phyloP scores from a whole-genome alignment of 257 asterid species.

The Nicotiana benthamiana region DNA sequence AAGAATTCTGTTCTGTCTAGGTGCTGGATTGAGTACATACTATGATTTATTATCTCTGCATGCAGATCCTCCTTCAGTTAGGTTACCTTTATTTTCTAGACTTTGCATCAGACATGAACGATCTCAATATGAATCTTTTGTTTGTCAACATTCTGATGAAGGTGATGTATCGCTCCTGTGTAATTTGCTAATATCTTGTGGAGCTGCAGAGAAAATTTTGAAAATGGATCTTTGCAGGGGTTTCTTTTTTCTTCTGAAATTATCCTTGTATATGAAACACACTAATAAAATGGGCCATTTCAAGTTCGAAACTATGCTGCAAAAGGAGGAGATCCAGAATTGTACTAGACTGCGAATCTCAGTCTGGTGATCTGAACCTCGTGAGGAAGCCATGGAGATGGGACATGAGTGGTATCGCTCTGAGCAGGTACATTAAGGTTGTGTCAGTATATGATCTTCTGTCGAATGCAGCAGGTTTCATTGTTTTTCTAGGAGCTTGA shows the following conservation, averaged over 20 bases:
- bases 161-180: neutral
- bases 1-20: neutral
- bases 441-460: neutral
- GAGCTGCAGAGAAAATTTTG: neutral
- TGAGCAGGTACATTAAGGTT: neutral
- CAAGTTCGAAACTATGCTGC: neutral
- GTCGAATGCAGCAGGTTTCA: no score
- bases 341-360: neutral
- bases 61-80: neutral
- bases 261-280: neutral
- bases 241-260: neutral
- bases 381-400: neutral
- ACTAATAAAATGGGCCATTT: neutral
- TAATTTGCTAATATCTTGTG: neutral
- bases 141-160: neutral
- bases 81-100: neutral
- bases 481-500: slow-evolving; percentile 55
- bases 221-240: neutral
- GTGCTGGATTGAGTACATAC: neutral
- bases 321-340: neutral
- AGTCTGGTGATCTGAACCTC: neutral
- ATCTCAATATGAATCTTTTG: neutral
- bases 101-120: neutral
- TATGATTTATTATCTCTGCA: neutral
- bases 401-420: neutral